Evolutionary conservation across 139 green algal species (phyloP).

Genomic region (Limnomonas spitsbergensis): DNA sequence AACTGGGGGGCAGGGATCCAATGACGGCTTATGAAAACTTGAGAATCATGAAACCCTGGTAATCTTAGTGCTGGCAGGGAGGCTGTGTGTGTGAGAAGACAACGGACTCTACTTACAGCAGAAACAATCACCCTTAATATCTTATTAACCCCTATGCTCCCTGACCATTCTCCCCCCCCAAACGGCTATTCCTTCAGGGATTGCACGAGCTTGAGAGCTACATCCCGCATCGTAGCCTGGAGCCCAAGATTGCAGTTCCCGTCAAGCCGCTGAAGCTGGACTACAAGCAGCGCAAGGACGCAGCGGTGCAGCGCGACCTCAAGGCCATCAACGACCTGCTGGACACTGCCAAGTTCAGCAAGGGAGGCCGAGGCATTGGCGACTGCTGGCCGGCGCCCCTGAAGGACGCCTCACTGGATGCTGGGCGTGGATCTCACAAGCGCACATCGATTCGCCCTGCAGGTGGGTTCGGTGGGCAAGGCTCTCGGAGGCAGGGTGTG

Average conservation of each 20-base stretch:
- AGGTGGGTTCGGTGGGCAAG: too few relatives aligned
- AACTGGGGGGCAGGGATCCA: too few relatives aligned
- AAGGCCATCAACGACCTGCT: slow-evolving; percentile 58
- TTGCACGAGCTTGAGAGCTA: slow-evolving; percentile 52
- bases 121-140: too few relatives aligned
- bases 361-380: slow-evolving; percentile 44
- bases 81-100: too few relatives aligned
- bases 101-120: too few relatives aligned
- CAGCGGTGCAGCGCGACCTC: slow-evolving; percentile 47
- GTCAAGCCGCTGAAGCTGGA: slow-evolving; percentile 37
- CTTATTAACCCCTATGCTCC: too few relatives aligned
- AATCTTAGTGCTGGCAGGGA: too few relatives aligned
- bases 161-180: too few relatives aligned
- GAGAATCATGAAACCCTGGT: too few relatives aligned
- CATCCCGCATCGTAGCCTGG: slow-evolving; percentile 40
- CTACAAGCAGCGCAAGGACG: slow-evolving; percentile 51
- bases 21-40: too few relatives aligned
- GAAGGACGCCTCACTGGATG: slow-evolving; percentile 12
- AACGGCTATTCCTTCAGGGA: too few relatives aligned
- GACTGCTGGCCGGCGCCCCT: slow-evolving; percentile 62
- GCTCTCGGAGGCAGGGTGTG: too few relatives aligned
- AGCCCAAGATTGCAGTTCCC: slow-evolving; percentile 29
- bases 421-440: not conserved
- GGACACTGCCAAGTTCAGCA: slow-evolving; percentile 45
- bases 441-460: not conserved